Percentiles rank a stretch among this genome's conserved stretches.
Evolutionary conservation across 106 monocot species (phyloP).

Genomic region (Amphibolis antarctica): DNA sequence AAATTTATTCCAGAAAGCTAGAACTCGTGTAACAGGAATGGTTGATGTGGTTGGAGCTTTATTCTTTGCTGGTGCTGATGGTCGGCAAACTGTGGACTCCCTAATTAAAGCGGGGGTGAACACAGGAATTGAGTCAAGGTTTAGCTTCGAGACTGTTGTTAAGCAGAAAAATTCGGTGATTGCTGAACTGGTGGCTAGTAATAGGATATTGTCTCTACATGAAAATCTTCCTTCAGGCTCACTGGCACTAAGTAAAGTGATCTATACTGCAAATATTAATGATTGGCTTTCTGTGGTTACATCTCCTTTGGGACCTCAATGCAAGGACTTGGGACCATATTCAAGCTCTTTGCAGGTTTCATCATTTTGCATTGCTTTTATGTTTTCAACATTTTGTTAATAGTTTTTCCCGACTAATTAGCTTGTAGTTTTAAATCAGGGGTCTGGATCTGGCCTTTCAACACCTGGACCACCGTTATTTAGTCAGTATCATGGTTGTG

Average conservation of each 20-base stretch:
- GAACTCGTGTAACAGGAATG: slow-evolving; percentile 49
- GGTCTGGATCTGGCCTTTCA: slow-evolving; percentile 9
- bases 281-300: slow-evolving; percentile 33
- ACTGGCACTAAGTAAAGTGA: slow-evolving; percentile 35
- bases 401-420: not conserved
- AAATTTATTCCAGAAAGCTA: slow-evolving; percentile 40
- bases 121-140: slow-evolving; percentile 53
- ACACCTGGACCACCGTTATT: slow-evolving; percentile 38
- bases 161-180: slow-evolving; percentile 45
- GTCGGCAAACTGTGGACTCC: slow-evolving; percentile 11
- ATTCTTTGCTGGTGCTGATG: slow-evolving; percentile 29
- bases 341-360: slow-evolving; percentile 25
- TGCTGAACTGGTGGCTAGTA: slow-evolving; percentile 37
- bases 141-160: slow-evolving; percentile 59
- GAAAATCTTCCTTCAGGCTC: slow-evolving; percentile 26
- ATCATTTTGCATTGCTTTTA: not conserved
- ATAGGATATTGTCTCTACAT: slow-evolving; percentile 14
- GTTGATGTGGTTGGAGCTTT: slow-evolving; percentile 43
- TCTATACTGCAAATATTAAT: slow-evolving; percentile 44
- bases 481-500: slow-evolving; percentile 32
- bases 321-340: slow-evolving; percentile 41
- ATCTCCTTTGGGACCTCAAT: slow-evolving; percentile 53
- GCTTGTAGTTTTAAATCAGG: not conserved
- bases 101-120: slow-evolving; percentile 35
- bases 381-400: slow-evolving; percentile 7